phyloP scores from a whole-genome alignment of 2,329 filamentous ascomycete genomes.

The Cordyceps cicadae region DNA sequence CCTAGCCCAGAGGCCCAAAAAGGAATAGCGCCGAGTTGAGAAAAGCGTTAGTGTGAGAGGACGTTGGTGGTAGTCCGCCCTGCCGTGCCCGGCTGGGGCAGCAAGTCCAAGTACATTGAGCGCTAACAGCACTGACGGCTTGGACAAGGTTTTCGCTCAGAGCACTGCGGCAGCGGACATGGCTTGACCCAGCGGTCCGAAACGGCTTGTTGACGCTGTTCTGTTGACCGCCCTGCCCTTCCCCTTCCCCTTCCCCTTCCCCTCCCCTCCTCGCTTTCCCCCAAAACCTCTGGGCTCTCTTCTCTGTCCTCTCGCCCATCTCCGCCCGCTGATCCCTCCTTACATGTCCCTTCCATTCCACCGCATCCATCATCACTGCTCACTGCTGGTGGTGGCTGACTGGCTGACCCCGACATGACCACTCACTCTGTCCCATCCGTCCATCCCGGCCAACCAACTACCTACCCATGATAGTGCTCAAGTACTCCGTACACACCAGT shows the following conservation, averaged over 20 bases:
- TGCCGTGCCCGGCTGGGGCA: not conserved
- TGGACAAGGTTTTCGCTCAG: not conserved
- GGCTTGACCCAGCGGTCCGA: conserved; percentile 1
- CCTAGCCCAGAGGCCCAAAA: conserved; percentile 20
- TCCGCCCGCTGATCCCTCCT: not conserved
- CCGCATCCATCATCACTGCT: too few species aligned
- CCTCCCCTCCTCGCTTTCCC: too few species aligned
- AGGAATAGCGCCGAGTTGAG: conserved; percentile 11
- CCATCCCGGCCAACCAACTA: not conserved
- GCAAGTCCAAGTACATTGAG: conserved; percentile 7
- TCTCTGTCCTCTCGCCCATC: not conserved
- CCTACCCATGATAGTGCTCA: not conserved
- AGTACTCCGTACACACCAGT: too few species aligned
- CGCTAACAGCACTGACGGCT: conserved; percentile 17
- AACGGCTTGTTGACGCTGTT: conserved; percentile 1
- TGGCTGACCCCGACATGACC: too few species aligned
- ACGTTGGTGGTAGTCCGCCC: conserved; percentile 10
- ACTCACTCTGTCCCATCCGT: not conserved
- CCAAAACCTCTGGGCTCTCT: not conserved
- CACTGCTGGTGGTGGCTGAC: too few species aligned
- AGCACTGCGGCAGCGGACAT: not conserved
- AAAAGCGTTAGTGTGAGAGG: conserved; percentile 18
- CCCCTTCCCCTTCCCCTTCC: too few species aligned
- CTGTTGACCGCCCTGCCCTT: not conserved
- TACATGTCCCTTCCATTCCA: too few species aligned